Base-by-base conservation (phyloP, 1,284 basidiomycete genomes). In the Ganoderma resinaceum region DNA sequence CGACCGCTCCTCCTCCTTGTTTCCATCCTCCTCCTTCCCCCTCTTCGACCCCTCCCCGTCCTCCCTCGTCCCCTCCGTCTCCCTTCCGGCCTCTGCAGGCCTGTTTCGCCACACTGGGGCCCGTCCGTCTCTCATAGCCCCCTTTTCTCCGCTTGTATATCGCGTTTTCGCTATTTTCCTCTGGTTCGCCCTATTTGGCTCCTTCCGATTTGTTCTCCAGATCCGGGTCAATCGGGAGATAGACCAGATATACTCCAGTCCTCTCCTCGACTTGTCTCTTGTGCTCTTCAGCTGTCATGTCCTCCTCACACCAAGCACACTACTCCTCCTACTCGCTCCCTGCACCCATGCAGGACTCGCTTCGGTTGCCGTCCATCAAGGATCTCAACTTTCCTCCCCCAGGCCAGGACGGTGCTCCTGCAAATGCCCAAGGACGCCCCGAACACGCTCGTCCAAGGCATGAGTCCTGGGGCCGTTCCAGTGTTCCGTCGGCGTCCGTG, bases 321-420 rank as follows among this genome's bases (percentile, higher is more conserved):
- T 63, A 63, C 52, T 74, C 73, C 65, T 68, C 77, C 49, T 74
- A 72, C 49, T 78, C 81, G 33, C 78, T 79, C 60, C 78, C 79
- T 57, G 81, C 83, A 67, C 79, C 77, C 63, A 68, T 74, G 66
- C 70, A 74, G 68, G 82, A 79, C 73, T 82, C 86, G 63, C 77
- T 87, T 72, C 87, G 88, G 43, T 83, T 91, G 7, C 90, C 90
- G 0, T 90, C 89, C 20, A 83, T 91, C 76, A 90, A 86, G 79
- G 88, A 89, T 76, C 82, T 91, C 73, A 89, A 90, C 77, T 90
- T 91, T 70, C 76, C 79, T 8, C 81, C 77, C 2, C 79, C 78
- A 33, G 63, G 72, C 33, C 80, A 80, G 63, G 80, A 82, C 49
- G 75, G 75, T 33, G 64, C 73, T 12, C 68, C 76, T 33, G 40